Evolutionary conservation across 768 basidiomycete species (phyloP).

Genomic region (Calocybe gangraenosa): DNA sequence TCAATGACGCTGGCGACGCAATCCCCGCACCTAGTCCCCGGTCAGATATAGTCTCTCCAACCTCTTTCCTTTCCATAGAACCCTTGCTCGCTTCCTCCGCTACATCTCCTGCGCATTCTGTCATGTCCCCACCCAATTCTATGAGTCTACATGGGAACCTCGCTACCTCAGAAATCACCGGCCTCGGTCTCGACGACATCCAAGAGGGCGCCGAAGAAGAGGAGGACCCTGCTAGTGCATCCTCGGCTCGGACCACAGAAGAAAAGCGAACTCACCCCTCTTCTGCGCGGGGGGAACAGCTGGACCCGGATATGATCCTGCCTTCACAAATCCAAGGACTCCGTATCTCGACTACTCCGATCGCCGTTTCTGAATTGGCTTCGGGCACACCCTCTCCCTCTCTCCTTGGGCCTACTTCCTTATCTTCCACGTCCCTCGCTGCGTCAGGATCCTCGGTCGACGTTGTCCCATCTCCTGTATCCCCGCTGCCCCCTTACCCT

Average conservation of each 20-base stretch:
- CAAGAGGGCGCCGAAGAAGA: conserved; percentile 63
- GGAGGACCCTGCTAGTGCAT: conserved; percentile 25
- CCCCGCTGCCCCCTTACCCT: conserved; percentile 22
- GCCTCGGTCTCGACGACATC: conserved; percentile 49
- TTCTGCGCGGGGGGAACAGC: conserved; percentile 9
- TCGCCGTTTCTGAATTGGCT: conserved; percentile 19
- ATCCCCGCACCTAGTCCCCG: conserved; percentile 1
- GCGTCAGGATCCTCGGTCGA: conserved; percentile 8
- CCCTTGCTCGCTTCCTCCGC: conserved; percentile 43
- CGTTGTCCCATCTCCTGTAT: conserved; percentile 21
- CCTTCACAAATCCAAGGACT: conserved; percentile 52
- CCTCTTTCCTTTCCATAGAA: conserved; percentile 37
- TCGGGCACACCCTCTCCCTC: conserved; percentile 19
- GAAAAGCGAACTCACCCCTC: conserved; percentile 15
- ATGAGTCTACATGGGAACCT: conserved; percentile 6
- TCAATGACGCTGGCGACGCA: background rate
- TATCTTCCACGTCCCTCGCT: conserved; percentile 15
- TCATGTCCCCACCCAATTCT: conserved; percentile 31
- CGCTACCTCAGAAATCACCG: conserved; percentile 18
- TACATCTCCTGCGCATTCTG: conserved; percentile 25
- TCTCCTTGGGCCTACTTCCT: conserved; percentile 17
- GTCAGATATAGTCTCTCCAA: conserved; percentile 10
- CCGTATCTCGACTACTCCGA: conserved; percentile 45
- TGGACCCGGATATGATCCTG: conserved; percentile 21
- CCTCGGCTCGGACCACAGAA: conserved; percentile 13